Evolutionary conservation across 1,284 basidiomycete genomes (phyloP), one percentile per base, ranked within the genome.

Genomic region (Ustilago trichophora): DNA sequence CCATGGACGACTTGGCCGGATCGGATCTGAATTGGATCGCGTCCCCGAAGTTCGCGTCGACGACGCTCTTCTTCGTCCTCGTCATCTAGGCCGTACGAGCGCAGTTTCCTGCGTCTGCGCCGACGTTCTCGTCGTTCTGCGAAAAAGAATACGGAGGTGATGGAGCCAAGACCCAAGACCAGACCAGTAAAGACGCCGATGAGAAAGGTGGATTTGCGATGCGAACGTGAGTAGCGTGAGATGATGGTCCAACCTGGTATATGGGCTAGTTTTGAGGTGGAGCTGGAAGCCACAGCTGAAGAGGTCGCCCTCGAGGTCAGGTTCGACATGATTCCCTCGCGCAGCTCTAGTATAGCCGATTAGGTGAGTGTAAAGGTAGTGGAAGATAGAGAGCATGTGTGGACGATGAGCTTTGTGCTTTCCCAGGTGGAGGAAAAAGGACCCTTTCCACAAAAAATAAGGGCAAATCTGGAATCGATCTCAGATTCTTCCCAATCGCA

Each of bases 101-200:
- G 52, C 12, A 72, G 44, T 16, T 57, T 60, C 18, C 52, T 41
- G 13, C 59, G 59, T 6, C 73, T 31, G 15, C 72, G 52, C 18
- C 27, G 36, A 7, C 57, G 54, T 40, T 73, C 71, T 5, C 72
- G 52, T 19, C 65, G 48, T 35, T 74, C 63, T 1, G 73, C 71
- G 7, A 73, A 32, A 47, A 62, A 66, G 54, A 76, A 66, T 11
- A 72, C 73, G 10, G 73, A 72, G 3, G 73, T 71, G 54, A 75
- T 57, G 42, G 72, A 75, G 6, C 58, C 69, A 4, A 79, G 60
- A 5, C 75, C 74, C 6, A 77, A 54, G 2, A 73, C 53, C n/a
- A 79, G 60, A 11, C 77, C 77, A 3, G 62, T 65, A 11, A 75
- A 49, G 24, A 79, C 54, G 33, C 77, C 77, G 16, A 78, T 55